Conservation (phyloP, 352 stramenopile species). For the Globisporangium ultimum region DNA sequence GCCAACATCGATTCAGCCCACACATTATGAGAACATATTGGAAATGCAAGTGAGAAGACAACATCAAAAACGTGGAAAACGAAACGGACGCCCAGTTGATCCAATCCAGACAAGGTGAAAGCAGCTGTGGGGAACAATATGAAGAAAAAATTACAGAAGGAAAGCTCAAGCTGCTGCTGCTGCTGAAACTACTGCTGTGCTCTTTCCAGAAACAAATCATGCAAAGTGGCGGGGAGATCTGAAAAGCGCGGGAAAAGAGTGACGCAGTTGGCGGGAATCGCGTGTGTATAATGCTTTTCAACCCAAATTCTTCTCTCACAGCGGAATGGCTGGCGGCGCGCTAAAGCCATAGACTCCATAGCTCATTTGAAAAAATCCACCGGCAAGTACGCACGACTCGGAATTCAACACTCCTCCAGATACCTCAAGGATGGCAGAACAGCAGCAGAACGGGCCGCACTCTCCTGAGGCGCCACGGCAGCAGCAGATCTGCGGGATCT, state of each 20-base stretch:
- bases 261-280: not conserved
- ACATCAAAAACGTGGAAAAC: not conserved
- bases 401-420: not conserved
- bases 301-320: not conserved
- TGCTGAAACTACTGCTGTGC: not conserved
- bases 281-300: not conserved
- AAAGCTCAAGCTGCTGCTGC: not conserved
- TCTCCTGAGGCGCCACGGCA: not conserved
- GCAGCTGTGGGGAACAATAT: not conserved
- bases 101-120: not conserved
- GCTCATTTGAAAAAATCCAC: constrained; percentile 5
- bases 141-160: not conserved
- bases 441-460: not conserved
- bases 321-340: too few relatives aligned
- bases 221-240: not conserved
- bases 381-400: not conserved
- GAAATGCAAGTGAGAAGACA: not conserved
- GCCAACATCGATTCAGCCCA: too few relatives aligned
- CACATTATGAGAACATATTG: too few relatives aligned
- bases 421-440: constrained; percentile 4
- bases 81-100: not conserved
- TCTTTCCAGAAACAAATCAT: not conserved
- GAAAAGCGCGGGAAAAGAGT: not conserved
- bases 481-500: not conserved
- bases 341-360: too few relatives aligned